Base-by-base conservation (phyloP, 169 alveolate species). In the Plasmodium vinckei region DNA sequence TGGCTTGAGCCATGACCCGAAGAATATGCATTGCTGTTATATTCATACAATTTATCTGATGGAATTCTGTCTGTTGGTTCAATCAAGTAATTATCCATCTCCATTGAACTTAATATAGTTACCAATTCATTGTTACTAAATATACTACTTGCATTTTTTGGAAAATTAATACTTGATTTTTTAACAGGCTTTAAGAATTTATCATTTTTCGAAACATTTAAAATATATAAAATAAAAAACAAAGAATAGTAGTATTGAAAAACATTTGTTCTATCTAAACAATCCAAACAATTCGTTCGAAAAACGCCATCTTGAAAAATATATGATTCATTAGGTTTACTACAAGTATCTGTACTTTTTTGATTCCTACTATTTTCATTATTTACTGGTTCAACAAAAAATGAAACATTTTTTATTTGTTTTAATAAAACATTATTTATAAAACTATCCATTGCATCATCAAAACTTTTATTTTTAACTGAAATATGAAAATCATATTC, bases 221-320 rank as follows among this genome's bases (percentile, higher is more conserved):
- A 61, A 12, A 82, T 54, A 15, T 82, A 69, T 13, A 82, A 51
- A 23, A 82, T 82, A 60, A 82, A 82, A 60, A 67, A 82, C 19
- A 65, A 47, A 1, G 86, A 39, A 42, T 82, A 93, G 87, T 97
- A 96, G 87, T 98, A 95, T 92, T 98, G 98, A 25, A 97, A 89
- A 17, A 97, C 98, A 91, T 98, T 98, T 2, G 99, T 98, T 67
- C 99, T 96, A 88, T 99, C 99, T 44, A 99, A 91, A 63, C 99
- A 98, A 90, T 99, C 99, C 90, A 99, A 94, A 79, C 99, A 99
- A 92, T 98, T 99, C 33, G 99, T 97, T 73, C 99, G 95, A 68
- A 97, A 91, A 42, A 96, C 96, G 4, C 99, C 99, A 67, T 87
- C 73, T 91, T 98, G 99, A 39, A 71, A 77, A 65, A 57, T 63